These are phyloP conservation scores for Diospyros lotus DNA, from an alignment of 148 eudicot species.

Conservation along the genomic window DNA sequence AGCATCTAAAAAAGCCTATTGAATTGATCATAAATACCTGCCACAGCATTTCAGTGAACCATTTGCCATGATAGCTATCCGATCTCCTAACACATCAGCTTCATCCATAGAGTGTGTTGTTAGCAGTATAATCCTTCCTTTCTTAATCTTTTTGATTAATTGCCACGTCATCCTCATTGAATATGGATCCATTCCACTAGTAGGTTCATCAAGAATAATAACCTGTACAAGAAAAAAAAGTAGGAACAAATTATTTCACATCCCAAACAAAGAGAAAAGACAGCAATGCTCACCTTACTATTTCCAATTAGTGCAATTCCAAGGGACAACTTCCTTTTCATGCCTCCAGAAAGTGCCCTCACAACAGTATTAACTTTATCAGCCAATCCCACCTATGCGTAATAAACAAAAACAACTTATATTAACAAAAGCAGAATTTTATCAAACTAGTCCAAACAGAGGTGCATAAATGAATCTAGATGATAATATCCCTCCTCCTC, in stretches of 20 bases:
- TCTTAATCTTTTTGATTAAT: slow-evolving; percentile 75
- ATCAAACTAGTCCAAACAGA: neutral
- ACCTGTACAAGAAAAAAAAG: slow-evolving; percentile 39
- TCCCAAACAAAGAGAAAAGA: slow-evolving; percentile 9
- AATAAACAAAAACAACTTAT: neutral
- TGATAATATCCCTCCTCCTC: too few relatives aligned
- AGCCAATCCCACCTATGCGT: slow-evolving; percentile 81
- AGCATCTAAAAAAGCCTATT: too few relatives aligned
- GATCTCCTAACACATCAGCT: slow-evolving; percentile 97
- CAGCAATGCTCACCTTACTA: slow-evolving; percentile 62
- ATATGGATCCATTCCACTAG: slow-evolving; percentile 99
- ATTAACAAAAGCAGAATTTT: neutral
- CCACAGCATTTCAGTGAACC: slow-evolving; percentile 98
- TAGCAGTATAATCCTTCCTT: slow-evolving; percentile 85
- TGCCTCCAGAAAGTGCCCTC: slow-evolving; percentile 95
- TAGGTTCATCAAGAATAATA: slow-evolving; percentile 94
- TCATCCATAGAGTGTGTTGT: slow-evolving; percentile 99
- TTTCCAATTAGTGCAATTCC: slow-evolving; percentile 91
- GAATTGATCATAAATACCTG: slow-evolving; percentile 41
- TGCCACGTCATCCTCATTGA: slow-evolving; percentile 99
- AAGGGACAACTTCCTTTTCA: slow-evolving; percentile 94
- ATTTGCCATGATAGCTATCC: slow-evolving; percentile 99
- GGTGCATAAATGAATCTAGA: neutral
- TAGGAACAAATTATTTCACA: slow-evolving; percentile 4
- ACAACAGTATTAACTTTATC: slow-evolving; percentile 80